These are phyloP conservation scores for Malassezia pachydermatis DNA, from an alignment of 1,284 basidiomycete species.

Conservation along the genomic window DNA sequence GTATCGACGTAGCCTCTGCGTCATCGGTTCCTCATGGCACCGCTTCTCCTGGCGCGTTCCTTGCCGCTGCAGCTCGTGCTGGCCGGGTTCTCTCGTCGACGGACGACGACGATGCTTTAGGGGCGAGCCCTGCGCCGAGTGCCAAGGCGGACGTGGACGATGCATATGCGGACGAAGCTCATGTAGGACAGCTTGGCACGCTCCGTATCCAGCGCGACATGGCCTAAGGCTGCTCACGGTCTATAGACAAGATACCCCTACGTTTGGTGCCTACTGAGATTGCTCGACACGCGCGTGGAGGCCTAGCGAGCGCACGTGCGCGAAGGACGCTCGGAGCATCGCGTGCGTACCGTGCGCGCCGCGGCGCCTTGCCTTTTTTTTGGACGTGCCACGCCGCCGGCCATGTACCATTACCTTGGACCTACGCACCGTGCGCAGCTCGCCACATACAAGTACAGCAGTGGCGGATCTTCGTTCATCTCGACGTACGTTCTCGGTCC, in stretches of 20 bases:
- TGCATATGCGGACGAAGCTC: neutral
- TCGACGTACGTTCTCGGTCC: conserved; percentile 74
- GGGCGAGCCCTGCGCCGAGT: neutral
- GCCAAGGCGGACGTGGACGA: neutral
- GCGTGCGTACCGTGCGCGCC: neutral
- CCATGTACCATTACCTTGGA: conserved; percentile 48
- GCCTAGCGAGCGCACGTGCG: neutral
- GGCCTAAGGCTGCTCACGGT: too few species aligned
- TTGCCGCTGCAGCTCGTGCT: conserved; percentile 1
- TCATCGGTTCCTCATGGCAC: neutral
- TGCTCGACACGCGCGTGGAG: conserved; percentile 1
- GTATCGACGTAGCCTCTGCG: conserved; percentile 18
- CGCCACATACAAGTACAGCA: conserved; percentile 56
- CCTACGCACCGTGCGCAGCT: conserved; percentile 51
- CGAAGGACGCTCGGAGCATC: neutral
- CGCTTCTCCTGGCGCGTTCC: neutral
- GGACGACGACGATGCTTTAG: conserved; percentile 10
- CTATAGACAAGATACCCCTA: too few species aligned
- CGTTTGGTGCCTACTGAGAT: too few species aligned
- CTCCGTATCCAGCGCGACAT: conserved; percentile 6
- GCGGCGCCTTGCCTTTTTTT: neutral
- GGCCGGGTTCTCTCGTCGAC: neutral
- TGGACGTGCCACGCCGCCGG: neutral
- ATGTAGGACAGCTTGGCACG: conserved; percentile 2
- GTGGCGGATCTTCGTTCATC: conserved; percentile 53